Conservation (phyloP, 2,329 filamentous ascomycete genomes). For the Elsinoe batatas region DNA sequence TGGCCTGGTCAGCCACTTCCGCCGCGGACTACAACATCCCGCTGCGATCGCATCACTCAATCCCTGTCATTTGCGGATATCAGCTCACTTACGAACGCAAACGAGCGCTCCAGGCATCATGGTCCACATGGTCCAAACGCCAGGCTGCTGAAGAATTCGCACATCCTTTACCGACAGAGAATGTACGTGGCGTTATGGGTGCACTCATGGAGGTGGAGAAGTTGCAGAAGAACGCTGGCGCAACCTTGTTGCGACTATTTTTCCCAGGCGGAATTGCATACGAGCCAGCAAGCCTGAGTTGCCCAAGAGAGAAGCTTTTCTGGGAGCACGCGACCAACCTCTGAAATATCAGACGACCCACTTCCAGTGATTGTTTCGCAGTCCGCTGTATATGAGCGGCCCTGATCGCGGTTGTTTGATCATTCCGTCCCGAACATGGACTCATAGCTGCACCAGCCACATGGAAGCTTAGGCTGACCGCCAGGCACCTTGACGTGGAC, state of each 20-base stretch:
- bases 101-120: not conserved
- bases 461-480: no score
- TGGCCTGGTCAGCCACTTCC: not conserved
- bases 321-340: not conserved
- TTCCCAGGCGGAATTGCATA: not conserved
- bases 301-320: not conserved
- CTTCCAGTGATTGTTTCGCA: no score
- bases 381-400: no score
- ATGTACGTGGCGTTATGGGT: not conserved
- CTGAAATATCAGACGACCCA: no score
- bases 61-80: not conserved
- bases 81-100: no score
- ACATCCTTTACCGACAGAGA: not conserved
- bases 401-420: no score
- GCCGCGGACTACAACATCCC: not conserved
- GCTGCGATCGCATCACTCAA: not conserved
- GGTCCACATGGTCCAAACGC: not conserved
- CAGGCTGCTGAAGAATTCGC: not conserved
- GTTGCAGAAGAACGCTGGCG: not conserved
- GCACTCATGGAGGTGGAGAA: not conserved
- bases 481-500: no score
- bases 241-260: not conserved
- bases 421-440: no score
- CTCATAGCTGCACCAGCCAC: no score
- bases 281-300: not conserved